A percentile compares a stretch with the other conserved stretches of the same genome.
Evolutionary conservation across 805 yeast genomes (phyloP).

Genomic region (Starmerella tilneyi): DNA sequence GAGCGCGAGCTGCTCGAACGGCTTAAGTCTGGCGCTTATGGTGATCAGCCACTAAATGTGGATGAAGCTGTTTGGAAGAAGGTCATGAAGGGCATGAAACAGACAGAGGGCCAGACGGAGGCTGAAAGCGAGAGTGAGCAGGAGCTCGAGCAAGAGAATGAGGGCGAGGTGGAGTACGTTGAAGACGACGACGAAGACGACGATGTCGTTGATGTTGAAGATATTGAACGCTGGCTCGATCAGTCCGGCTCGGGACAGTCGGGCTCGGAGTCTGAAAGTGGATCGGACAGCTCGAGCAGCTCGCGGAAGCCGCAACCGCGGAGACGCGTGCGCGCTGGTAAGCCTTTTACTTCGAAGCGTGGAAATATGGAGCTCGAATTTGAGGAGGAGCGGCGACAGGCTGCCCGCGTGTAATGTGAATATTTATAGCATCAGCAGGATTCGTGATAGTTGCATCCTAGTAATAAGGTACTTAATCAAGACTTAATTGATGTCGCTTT

Average conservation of each 20-base stretch:
- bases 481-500: too few species aligned
- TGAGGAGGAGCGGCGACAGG: conserved; percentile 34
- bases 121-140: conserved; percentile 40
- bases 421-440: not conserved
- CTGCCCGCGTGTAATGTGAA: conserved; percentile 17
- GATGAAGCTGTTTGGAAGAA: conserved; percentile 94
- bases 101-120: conserved; percentile 49
- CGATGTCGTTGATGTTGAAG: conserved; percentile 69
- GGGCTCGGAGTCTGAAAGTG: conserved; percentile 27
- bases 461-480: too few species aligned
- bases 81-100: conserved; percentile 69
- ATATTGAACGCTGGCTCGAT: conserved; percentile 74
- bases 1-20: conserved; percentile 92
- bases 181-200: conserved; percentile 77
- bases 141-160: conserved; percentile 38
- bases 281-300: conserved; percentile 26
- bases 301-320: conserved; percentile 32
- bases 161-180: conserved; percentile 72
- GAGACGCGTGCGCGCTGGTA: conserved; percentile 17
- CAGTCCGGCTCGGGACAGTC: conserved; percentile 34
- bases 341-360: conserved; percentile 17
- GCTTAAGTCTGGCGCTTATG: conserved; percentile 94
- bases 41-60: conserved; percentile 93
- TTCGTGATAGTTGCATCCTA: too few species aligned
- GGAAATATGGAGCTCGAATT: conserved; percentile 70